Percentiles rank a stretch among this genome's conserved stretches.
These are phyloP conservation scores for Globisporangium lucens DNA, from an alignment of 352 stramenopile genomes.

Conservation along the genomic window DNA sequence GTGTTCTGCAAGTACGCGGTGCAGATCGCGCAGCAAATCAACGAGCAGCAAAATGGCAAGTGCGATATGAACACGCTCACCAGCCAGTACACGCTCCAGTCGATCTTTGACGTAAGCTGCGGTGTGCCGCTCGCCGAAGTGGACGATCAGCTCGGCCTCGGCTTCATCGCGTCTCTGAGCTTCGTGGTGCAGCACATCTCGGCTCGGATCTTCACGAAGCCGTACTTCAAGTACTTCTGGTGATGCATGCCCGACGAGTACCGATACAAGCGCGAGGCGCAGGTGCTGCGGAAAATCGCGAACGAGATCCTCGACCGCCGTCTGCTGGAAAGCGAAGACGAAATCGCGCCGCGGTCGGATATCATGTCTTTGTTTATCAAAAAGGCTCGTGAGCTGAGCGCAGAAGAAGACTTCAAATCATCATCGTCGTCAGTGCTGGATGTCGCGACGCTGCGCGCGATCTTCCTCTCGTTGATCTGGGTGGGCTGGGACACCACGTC, in stretches of 20 bases:
- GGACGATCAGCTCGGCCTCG: slow-evolving; percentile 15
- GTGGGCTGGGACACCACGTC: slow-evolving; percentile 1
- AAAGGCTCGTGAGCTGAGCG: slow-evolving; percentile 31
- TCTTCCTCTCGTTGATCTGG: slow-evolving; percentile 74
- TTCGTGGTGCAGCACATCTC: background rate
- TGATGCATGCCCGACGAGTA: background rate
- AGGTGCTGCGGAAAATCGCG: background rate
- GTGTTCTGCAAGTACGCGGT: slow-evolving; percentile 13
- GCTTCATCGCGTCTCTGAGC: slow-evolving; percentile 7
- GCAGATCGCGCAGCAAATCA: background rate
- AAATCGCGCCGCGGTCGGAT: slow-evolving; percentile 33
- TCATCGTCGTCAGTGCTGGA: slow-evolving; percentile 1
- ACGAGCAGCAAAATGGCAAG: background rate
- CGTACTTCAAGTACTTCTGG: background rate
- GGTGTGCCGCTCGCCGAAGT: background rate
- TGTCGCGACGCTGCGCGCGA: slow-evolving; percentile 46
- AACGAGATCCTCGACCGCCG: background rate
- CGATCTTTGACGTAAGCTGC: background rate
- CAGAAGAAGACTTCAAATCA: background rate
- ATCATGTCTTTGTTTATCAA: slow-evolving; percentile 55
- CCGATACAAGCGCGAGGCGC: background rate
- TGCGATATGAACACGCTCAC: background rate
- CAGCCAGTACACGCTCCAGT: slow-evolving; percentile 1
- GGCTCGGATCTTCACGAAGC: background rate
- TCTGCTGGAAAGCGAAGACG: background rate